Evolutionary conservation across 495 filamentous ascomycete species (phyloP), one percentile per base, ranked within the genome.

Genomic region (Hyaloscypha hepaticicola): DNA sequence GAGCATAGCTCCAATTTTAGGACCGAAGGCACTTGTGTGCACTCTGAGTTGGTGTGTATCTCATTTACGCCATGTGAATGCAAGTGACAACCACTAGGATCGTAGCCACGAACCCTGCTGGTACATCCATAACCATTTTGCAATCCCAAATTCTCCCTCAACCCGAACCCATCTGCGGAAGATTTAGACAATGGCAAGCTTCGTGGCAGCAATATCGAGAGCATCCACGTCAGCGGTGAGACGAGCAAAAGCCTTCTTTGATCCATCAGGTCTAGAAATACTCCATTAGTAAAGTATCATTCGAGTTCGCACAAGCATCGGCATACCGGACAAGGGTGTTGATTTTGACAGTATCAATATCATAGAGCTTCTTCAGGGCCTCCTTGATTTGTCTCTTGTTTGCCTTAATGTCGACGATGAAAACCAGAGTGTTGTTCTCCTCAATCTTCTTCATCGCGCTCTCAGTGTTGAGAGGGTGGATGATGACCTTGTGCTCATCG

Each of bases 361-460:
- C 94, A 79, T 99, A 99, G 70, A 98, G 87, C 90, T 93, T 97
- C 92, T 99, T 99, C 69, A 99, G 83, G 67, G 95, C 90, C 73
- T 85, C 83, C 87, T 96, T 97, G 82, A 99, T 99, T 87, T 99
- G 95, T 75, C 93, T 88, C 91, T 99, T 99, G 85, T 99, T 99
- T 74, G 92, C 86, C 90, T 97, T 97, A 77, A 92, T 86, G 71
- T 99, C 91, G 74, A 96, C 93, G 75, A 98, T 96, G 84, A 99
- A 98, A 71, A 98, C 96, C 25, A 98, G 85, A 72, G 95, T 97
- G 87, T 99, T 96, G 87, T 98, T 91, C 90, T 98, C 95, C 87
- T 98, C 96, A 69, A 98, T 96, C 90, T 97, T 97, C 92, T 99
- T 99, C 92, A 99, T 96, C 74, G 95, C 96, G 70, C 88, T 91